phyloP scores from a whole-genome alignment of 2,329 filamentous ascomycete species.

The Hysterium pulicare region DNA sequence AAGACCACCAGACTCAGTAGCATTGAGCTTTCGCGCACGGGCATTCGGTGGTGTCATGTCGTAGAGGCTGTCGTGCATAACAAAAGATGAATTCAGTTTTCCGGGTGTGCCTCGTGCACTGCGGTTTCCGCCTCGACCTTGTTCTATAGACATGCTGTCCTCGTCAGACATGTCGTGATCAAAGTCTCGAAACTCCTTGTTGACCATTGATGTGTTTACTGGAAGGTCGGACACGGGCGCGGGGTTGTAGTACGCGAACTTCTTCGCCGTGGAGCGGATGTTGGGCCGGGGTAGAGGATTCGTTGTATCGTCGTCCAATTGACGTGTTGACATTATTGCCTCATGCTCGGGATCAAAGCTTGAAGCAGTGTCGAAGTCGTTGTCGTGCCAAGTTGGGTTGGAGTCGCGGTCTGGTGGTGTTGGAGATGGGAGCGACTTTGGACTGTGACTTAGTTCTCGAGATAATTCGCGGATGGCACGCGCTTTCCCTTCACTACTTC shows the following conservation, averaged over 20 bases:
- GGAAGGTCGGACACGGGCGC: slow-evolving; percentile 31
- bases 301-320: slow-evolving; percentile 32
- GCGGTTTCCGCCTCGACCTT: slow-evolving; percentile 50
- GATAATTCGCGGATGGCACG: slow-evolving; percentile 37
- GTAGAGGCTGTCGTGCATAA: slow-evolving; percentile 48
- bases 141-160: slow-evolving; percentile 54
- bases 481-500: slow-evolving; percentile 35
- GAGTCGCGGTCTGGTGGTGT: slow-evolving; percentile 33
- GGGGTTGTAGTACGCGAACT: slow-evolving; percentile 34
- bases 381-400: slow-evolving; percentile 25
- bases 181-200: slow-evolving; percentile 40
- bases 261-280: slow-evolving; percentile 38
- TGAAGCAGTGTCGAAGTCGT: slow-evolving; percentile 24
- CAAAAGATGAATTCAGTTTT: slow-evolving; percentile 51
- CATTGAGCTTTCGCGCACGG: slow-evolving; percentile 32
- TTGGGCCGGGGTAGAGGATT: slow-evolving; percentile 18
- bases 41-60: slow-evolving; percentile 44
- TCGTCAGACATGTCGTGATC: slow-evolving; percentile 42
- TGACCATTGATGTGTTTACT: slow-evolving; percentile 37
- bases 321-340: slow-evolving; percentile 37
- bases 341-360: slow-evolving; percentile 23
- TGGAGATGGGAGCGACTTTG: slow-evolving; percentile 26
- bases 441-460: slow-evolving; percentile 32
- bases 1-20: slow-evolving; percentile 34
- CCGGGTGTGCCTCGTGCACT: slow-evolving; percentile 34